Percentiles rank a stretch among this genome's conserved stretches.
Evolutionary conservation across 2,329 filamentous ascomycete genomes (phyloP).

Genomic region (Triangularia setosa): DNA sequence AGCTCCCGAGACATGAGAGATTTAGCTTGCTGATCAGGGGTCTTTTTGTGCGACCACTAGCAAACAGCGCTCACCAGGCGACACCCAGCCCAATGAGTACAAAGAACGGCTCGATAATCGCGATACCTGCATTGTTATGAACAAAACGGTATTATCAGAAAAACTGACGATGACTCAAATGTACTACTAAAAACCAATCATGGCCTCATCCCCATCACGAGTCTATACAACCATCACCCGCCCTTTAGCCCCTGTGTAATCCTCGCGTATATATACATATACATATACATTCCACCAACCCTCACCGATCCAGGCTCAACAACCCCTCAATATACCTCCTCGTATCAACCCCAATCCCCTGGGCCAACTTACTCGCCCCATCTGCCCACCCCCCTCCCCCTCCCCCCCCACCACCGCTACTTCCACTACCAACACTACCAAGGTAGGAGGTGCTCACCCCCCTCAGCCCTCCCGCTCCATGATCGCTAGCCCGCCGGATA

Average conservation of each 20-base stretch:
- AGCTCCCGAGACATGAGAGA: no score
- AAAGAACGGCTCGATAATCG: no score
- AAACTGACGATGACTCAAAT: neutral
- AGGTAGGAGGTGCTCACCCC: conserved; percentile 29
- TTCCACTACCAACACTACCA: conserved; percentile 11
- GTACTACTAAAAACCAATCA: neutral
- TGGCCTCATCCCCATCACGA: neutral
- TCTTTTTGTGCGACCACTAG: no score
- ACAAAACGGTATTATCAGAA: neutral
- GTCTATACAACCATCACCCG: neutral
- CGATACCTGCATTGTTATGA: no score
- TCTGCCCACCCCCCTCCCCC: conserved; percentile 45
- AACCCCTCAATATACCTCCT: conserved; percentile 70
- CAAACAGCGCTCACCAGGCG: no score
- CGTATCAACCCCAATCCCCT: conserved; percentile 75
- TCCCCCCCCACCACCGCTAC: conserved; percentile 27
- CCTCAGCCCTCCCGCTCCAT: conserved; percentile 36
- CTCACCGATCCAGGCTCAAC: conserved; percentile 53
- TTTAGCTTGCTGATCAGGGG: no score
- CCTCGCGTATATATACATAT: neutral
- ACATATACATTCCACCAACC: neutral
- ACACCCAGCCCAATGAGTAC: no score
- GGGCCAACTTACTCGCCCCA: conserved; percentile 58
- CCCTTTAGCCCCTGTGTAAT: neutral
- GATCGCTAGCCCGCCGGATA: conserved; percentile 57